Conservation (phyloP, 73 alveolate genomes). For the Paramecium sonneborni region DNA sequence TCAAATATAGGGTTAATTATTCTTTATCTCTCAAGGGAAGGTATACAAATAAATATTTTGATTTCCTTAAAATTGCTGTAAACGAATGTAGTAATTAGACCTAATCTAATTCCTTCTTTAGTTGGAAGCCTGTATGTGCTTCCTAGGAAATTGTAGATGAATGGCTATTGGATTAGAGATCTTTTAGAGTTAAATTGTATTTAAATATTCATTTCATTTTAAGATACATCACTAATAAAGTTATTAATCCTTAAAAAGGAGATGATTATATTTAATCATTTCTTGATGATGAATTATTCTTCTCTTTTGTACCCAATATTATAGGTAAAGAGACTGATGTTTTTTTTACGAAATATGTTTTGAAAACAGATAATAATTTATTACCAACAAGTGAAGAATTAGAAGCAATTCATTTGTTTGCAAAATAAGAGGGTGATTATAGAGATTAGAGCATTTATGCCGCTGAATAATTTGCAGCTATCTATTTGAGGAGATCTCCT, state of each 20-base stretch:
- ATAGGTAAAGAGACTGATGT: background rate
- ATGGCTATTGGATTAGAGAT: background rate
- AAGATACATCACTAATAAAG: background rate
- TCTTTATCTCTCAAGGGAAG: background rate
- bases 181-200: constrained; percentile 17
- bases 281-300: constrained; percentile 43
- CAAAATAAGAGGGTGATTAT: background rate
- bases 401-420: background rate
- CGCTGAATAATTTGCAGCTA: background rate
- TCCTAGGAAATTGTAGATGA: background rate
- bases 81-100: background rate
- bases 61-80: background rate
- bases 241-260: background rate
- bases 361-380: background rate
- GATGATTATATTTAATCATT: background rate
- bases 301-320: background rate
- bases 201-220: background rate
- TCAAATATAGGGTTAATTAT: background rate
- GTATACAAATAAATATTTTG: constrained; percentile 16
- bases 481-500: constrained; percentile 6
- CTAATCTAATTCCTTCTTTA: background rate
- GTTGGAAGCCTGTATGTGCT: constrained; percentile 50
- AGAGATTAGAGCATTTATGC: background rate
- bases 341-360: background rate
- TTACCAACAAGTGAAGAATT: background rate